A percentile compares a stretch with the other conserved stretches of the same genome.
Evolutionary conservation across 169 alveolate genomes (phyloP).

Genomic region (Babesia bovis): DNA sequence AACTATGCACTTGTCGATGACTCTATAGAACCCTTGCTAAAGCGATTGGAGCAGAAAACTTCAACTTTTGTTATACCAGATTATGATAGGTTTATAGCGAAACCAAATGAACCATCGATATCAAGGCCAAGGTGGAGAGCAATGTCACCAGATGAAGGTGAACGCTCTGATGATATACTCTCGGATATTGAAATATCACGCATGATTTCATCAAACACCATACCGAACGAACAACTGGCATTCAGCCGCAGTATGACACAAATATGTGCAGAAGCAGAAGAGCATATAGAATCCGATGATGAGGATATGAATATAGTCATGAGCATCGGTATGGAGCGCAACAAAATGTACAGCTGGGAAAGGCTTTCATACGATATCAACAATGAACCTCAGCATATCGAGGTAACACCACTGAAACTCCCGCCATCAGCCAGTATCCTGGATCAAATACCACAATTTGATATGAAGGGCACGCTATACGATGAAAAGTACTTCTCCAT

Average conservation of each 20-base stretch:
- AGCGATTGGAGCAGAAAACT: neutral
- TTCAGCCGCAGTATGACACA: conserved; percentile 13
- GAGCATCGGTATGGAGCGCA: neutral
- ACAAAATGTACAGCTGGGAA: neutral
- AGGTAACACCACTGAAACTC: neutral
- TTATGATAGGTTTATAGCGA: neutral
- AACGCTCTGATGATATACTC: neutral
- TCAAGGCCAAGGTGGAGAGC: neutral
- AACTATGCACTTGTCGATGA: too few relatives aligned
- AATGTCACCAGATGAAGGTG: neutral
- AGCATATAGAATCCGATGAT: neutral
- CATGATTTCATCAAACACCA: conserved; percentile 9
- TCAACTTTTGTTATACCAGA: neutral
- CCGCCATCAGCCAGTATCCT: neutral
- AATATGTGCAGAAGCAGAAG: conserved; percentile 1
- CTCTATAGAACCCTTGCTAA: neutral
- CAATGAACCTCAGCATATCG: neutral
- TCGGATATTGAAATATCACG: conserved; percentile 25
- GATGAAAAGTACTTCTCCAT: neutral
- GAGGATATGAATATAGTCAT: neutral
- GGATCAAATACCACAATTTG: neutral
- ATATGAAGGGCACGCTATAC: neutral
- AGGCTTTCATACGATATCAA: neutral
- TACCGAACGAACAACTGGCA: neutral
- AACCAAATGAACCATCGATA: too few relatives aligned